Evolutionary conservation across 164 flowering plant species (phyloP), one percentile per base, ranked within the genome.

Genomic region (Aristolochia californica): DNA sequence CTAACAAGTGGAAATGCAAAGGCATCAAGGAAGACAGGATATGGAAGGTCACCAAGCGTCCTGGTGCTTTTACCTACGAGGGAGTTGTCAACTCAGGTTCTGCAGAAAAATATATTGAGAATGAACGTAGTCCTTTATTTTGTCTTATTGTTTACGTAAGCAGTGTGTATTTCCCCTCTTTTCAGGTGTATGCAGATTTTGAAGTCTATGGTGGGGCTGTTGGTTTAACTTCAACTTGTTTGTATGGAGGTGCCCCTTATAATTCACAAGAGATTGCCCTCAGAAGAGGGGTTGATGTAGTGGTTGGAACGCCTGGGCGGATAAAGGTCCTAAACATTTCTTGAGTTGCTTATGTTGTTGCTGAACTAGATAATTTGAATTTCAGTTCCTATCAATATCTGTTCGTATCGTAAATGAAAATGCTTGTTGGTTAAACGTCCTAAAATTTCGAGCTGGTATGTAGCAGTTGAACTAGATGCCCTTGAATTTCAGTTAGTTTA

Each of bases 271-370:
- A 84, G 59, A 26, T 45, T n/a, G 67, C 79, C 57, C 68, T 90
- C 53, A 84, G 66, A 75, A 83, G 87, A 66, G 99, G 99, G 43
- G 89, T 83, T 65, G 97, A 94, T 68, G 72, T 94, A 48, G 87
- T 90, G 51, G 72, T 94, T 67, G 96, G 97, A 49, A 90, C 97
- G 27, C 96, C 96, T 55, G 97, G 97, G 0, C 88, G 97, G 20
- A 60, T 93, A n/a, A 90, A 94, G 88, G 97, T 87, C 10, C 40
- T 43, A 4, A 1, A 47, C 0, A 8, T 62, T 50, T 60, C 5
- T 26, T 64, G 12, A 27, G 8, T 58, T 9, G 20, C 12, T 28
- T 47, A n/a, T 45, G 23, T 34, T 16, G 14, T 20, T 7, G 10
- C 20, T 56, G 23, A 34, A 28, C n/a, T 23, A 51, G 38, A n/a